A percentile compares a stretch with the other conserved stretches of the same genome.
Evolutionary conservation across 768 basidiomycete genomes (phyloP).

Genomic region (Phanerochaete carnosa): DNA sequence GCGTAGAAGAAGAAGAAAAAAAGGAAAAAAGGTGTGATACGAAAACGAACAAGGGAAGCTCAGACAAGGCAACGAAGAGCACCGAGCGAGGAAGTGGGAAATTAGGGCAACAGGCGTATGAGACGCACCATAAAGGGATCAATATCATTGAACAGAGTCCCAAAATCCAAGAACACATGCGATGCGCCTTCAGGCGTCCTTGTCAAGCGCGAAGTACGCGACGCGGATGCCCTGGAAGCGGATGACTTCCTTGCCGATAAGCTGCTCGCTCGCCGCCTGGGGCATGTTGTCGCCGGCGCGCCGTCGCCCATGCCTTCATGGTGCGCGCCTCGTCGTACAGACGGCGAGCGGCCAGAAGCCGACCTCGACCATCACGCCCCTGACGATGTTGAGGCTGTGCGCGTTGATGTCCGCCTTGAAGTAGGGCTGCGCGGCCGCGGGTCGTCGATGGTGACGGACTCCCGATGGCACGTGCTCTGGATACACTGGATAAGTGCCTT

Average conservation of each 20-base stretch:
- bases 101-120: conserved; percentile 17
- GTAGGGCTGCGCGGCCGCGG: conserved; percentile 62
- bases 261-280: conserved; percentile 69
- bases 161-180: conserved; percentile 42
- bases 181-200: conserved; percentile 66
- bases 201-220: conserved; percentile 93
- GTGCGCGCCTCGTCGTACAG: conserved; percentile 67
- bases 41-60: neutral
- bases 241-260: conserved; percentile 88
- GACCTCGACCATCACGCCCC: conserved; percentile 80
- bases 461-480: conserved; percentile 70
- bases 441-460: conserved; percentile 88
- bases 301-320: conserved; percentile 53
- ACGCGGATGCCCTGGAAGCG: conserved; percentile 96
- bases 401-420: conserved; percentile 82
- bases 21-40: conserved; percentile 10
- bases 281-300: conserved; percentile 54
- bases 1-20: conserved; percentile 3
- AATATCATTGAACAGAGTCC: conserved; percentile 26
- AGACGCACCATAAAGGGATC: neutral
- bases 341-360: conserved; percentile 81
- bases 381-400: conserved; percentile 74
- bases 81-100: conserved; percentile 14
- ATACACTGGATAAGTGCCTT: conserved; percentile 99
- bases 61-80: neutral